A percentile compares a stretch with the other conserved stretches of the same genome.
phyloP scores from a whole-genome alignment of 306 rosid genomes.

The Fragaria vesca region DNA sequence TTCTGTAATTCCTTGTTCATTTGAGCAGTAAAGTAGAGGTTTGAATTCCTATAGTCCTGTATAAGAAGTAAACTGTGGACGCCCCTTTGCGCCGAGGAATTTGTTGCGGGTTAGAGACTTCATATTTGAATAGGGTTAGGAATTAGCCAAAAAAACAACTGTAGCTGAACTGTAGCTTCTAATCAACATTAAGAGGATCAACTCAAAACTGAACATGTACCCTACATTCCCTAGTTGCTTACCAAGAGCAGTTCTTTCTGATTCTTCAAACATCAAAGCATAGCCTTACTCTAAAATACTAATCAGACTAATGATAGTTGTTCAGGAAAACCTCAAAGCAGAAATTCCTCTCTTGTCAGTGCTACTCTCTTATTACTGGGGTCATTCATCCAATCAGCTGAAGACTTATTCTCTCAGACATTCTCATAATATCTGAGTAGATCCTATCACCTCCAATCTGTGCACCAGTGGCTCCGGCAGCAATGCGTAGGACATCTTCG shows the following conservation, averaged over 20 bases:
- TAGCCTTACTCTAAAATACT: background rate
- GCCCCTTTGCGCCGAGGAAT: background rate
- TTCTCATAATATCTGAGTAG: constrained; percentile 54
- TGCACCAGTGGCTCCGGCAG: constrained; percentile 56
- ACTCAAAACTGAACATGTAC: constrained; percentile 1
- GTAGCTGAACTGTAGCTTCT: background rate
- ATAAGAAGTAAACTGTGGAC: background rate
- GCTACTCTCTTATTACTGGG: background rate
- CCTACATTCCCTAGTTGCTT: background rate
- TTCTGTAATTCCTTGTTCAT: background rate
- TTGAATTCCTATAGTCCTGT: background rate
- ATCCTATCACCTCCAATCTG: constrained; percentile 71
- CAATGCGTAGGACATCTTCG: constrained; percentile 62
- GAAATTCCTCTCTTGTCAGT: constrained; percentile 1
- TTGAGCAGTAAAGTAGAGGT: background rate
- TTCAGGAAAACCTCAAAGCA: constrained; percentile 6
- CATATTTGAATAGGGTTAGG: background rate
- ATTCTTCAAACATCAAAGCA: background rate
- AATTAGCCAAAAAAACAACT: background rate
- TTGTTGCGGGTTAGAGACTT: background rate
- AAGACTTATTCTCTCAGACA: constrained; percentile 54
- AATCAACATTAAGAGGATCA: background rate
- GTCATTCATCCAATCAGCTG: constrained; percentile 15
- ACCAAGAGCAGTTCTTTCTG: background rate
- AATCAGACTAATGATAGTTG: background rate